Percentiles rank a stretch among this genome's conserved stretches.
phyloP scores from a whole-genome alignment of 1,284 basidiomycete genomes.

The Heliocybe sulcata region DNA sequence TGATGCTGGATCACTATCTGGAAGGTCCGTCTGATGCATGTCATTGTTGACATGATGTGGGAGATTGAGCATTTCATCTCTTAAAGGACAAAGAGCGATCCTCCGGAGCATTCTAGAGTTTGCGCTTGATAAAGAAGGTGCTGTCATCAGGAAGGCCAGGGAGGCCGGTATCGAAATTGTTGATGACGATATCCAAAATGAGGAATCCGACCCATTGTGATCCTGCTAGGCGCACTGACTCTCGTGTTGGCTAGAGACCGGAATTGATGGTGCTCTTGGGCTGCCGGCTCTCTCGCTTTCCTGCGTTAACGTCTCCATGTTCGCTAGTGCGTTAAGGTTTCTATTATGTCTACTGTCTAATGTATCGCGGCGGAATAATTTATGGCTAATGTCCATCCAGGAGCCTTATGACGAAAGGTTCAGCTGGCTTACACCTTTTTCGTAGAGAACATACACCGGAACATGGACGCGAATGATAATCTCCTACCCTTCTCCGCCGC shows the following conservation, averaged over 20 bases:
- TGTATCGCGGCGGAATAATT: not conserved
- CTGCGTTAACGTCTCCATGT: not conserved
- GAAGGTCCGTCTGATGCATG: slow-evolving; percentile 32
- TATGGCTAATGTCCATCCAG: not conserved
- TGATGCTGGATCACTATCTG: slow-evolving; percentile 53
- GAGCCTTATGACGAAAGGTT: no score
- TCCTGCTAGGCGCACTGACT: no score
- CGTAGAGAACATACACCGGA: not conserved
- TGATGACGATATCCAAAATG: not conserved
- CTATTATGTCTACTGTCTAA: not conserved
- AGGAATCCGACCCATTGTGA: no score
- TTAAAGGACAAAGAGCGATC: slow-evolving; percentile 1
- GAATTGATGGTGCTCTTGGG: no score
- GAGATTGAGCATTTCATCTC: not conserved
- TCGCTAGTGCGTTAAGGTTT: not conserved
- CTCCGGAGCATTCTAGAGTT: not conserved
- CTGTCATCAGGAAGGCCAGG: not conserved
- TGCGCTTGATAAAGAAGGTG: not conserved
- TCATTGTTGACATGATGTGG: not conserved
- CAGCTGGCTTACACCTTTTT: not conserved
- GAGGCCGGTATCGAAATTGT: not conserved
- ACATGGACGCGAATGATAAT: not conserved
- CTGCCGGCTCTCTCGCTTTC: no score
- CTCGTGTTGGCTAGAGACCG: no score
- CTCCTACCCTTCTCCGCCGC: not conserved